phyloP scores from a whole-genome alignment of 495 filamentous ascomycete species.

The Podospora didyma region DNA sequence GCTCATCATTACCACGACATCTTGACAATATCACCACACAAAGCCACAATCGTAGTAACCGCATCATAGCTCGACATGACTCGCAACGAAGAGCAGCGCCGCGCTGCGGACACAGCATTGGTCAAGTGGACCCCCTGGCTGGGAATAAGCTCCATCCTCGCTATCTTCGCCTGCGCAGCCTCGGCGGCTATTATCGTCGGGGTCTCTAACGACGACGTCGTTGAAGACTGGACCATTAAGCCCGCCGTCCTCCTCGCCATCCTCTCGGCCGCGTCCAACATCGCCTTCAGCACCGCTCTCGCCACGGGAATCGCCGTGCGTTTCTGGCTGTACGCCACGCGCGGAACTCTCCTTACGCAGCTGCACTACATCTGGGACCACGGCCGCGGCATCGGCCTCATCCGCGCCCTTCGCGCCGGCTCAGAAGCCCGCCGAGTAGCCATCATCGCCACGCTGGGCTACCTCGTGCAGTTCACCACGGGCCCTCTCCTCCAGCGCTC shows the following conservation, averaged over 20 bases:
- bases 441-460: slow-evolving; percentile 5
- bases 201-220: slow-evolving; percentile 10
- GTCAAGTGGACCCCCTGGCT: slow-evolving; percentile 7
- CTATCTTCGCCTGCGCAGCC: not conserved
- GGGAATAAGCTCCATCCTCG: not conserved
- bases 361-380: slow-evolving; percentile 19
- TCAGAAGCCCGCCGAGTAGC: slow-evolving; percentile 7
- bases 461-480: slow-evolving; percentile 8
- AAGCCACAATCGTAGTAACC: too few species aligned
- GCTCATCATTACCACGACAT: too few species aligned
- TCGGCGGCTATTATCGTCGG: slow-evolving; percentile 4
- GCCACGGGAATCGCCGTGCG: slow-evolving; percentile 14
- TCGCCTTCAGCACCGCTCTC: slow-evolving; percentile 11
- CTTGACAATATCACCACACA: too few species aligned
- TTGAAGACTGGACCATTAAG: slow-evolving; percentile 1
- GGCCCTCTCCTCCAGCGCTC: slow-evolving; percentile 12
- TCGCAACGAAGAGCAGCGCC: too few species aligned
- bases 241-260: slow-evolving; percentile 14
- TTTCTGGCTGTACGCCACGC: slow-evolving; percentile 10
- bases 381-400: slow-evolving; percentile 8
- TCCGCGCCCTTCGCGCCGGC: slow-evolving; percentile 10
- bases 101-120: too few species aligned
- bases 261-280: slow-evolving; percentile 12
- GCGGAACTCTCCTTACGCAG: slow-evolving; percentile 6
- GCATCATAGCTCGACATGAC: too few species aligned